Conservation (phyloP, 2,329 filamentous ascomycete species). For the Stagonosporopsis cucurbitacearum region DNA sequence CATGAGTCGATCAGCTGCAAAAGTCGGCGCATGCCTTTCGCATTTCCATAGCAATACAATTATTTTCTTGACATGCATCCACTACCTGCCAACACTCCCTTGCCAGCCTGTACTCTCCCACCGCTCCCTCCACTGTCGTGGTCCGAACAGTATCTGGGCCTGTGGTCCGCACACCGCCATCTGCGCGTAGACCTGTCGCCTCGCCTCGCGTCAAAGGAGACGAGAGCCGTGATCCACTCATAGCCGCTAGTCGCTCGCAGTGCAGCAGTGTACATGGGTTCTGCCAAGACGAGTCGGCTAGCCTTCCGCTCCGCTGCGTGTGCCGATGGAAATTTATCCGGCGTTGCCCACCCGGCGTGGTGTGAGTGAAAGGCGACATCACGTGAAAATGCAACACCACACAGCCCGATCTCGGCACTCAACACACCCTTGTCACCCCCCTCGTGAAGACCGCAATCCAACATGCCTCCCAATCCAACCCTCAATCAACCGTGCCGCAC, state of each 20-base stretch:
- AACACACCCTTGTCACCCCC: neutral
- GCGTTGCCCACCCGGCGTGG: neutral
- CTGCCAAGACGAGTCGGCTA: constrained; percentile 20
- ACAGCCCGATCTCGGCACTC: too few relatives aligned
- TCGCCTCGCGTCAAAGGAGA: neutral
- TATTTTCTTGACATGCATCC: constrained; percentile 2
- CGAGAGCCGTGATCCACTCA: constrained; percentile 15
- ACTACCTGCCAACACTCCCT: constrained; percentile 1
- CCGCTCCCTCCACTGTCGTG: neutral
- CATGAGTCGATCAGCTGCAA: constrained; percentile 11
- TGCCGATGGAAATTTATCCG: neutral
- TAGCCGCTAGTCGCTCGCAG: constrained; percentile 2
- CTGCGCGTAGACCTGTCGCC: constrained; percentile 9
- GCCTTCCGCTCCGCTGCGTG: constrained; percentile 23
- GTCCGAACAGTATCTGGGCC: neutral
- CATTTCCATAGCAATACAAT: constrained; percentile 18
- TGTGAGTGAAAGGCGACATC: neutral
- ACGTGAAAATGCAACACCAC: neutral
- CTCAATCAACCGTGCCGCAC: neutral
- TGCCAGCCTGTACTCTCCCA: constrained; percentile 9
- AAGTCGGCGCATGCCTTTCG: constrained; percentile 7
- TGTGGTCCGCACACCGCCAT: constrained; percentile 10
- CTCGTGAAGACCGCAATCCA: too few relatives aligned
- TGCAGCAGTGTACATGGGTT: constrained; percentile 11
- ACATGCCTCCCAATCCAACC: too few relatives aligned